Conservation (phyloP, 331 rosid species). For the Pyrus hybrid region DNA sequence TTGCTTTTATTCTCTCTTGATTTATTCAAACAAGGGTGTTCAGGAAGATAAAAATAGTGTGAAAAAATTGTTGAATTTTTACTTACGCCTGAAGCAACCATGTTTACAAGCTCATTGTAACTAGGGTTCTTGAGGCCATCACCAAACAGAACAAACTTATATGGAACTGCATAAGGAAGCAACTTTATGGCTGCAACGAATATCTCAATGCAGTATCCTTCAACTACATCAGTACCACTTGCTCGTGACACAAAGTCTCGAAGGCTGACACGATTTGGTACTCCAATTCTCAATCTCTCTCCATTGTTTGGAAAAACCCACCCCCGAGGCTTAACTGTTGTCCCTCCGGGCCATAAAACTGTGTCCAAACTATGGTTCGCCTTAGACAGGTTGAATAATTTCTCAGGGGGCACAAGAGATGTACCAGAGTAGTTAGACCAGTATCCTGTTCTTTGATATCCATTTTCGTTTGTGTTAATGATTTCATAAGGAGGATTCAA, state of each 20-base stretch:
- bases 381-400: slow-evolving; percentile 10
- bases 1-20: too few relatives aligned
- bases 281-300: slow-evolving; percentile 27
- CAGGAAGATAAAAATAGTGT: too few relatives aligned
- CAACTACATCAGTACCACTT: slow-evolving; percentile 13
- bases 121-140: slow-evolving; percentile 36
- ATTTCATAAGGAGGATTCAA: slow-evolving; percentile 34
- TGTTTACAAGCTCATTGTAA: slow-evolving; percentile 26
- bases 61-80: not conserved
- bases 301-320: slow-evolving; percentile 38
- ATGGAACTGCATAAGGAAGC: slow-evolving; percentile 37
- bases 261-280: slow-evolving; percentile 37
- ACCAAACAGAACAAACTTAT: slow-evolving; percentile 31
- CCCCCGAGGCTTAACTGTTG: slow-evolving; percentile 30
- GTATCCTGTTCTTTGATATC: slow-evolving; percentile 27
- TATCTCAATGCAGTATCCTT: slow-evolving; percentile 45
- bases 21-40: not conserved
- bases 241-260: slow-evolving; percentile 22
- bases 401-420: slow-evolving; percentile 27
- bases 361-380: slow-evolving; percentile 16
- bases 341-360: slow-evolving; percentile 34
- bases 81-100: slow-evolving; percentile 32
- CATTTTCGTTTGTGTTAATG: slow-evolving; percentile 21
- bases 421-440: slow-evolving; percentile 32
- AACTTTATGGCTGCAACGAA: slow-evolving; percentile 32